Base-by-base conservation (phyloP, 768 basidiomycete genomes). In the Fomitopsis serialis region DNA sequence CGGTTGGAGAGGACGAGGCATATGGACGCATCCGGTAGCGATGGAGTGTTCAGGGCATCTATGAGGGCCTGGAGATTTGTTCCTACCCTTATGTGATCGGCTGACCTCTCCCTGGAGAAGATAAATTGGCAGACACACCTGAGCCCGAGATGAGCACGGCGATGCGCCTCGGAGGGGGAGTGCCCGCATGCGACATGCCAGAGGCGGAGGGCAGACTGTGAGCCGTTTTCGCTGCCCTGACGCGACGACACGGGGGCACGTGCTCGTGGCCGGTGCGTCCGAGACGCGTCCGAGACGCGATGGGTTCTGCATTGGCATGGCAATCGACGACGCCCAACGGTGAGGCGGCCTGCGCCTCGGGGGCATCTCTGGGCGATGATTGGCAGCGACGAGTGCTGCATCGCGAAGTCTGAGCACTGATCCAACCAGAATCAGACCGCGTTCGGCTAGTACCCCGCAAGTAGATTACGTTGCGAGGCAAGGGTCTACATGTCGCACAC, bases 1-100 rank as follows among this genome's bases (percentile, higher is more conserved):
- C 93, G 82, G 67, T 96, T 97, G 2, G 96, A 97, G 53, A 98
- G 69, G 36, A 98, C 96, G 62, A 89, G 80, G 47, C 75, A 77
- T 65, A 99, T 89, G 49, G 74, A 67, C 2, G 87, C 74, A 57
- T 85, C 67, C 2, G 92, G 87, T 23, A 96, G 75, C n/a, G 77
- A 66, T n/a, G 81, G 73, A 0, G 90, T 89, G 59, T 81, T 76
- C 59, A 80, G 80, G 12, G 94, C 92, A 70, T 98, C 89, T 62
- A 99, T 89, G 56, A 98, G 81, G 1, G 97, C 96, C 72, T 98
- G 94, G 11, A 99, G 83, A 70, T 99, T 99, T 22, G 90, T 89
- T 40, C 97, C 96, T 98, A 34, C 40, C 13, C 29, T 32, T 32
- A 11, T 32, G 11, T 11, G 6, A 11, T n/a, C 29, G 34, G 45